These are phyloP conservation scores for Colletotrichum spinosum DNA, from an alignment of 2,329 filamentous ascomycete genomes.

Conservation along the genomic window DNA sequence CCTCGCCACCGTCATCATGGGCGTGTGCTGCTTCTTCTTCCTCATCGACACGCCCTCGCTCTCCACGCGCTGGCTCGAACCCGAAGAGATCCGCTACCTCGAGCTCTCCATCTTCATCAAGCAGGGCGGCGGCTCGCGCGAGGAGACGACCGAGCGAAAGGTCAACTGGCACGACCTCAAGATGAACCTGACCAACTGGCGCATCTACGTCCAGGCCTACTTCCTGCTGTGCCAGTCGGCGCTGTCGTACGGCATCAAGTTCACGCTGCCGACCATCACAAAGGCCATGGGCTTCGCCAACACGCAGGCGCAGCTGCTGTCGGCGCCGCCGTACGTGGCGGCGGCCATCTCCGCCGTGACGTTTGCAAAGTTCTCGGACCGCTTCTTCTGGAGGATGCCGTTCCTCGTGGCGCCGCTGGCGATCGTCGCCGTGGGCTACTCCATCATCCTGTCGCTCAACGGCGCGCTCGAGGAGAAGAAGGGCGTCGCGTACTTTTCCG, in stretches of 20 bases:
- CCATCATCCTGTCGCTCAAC: slow-evolving; percentile 32
- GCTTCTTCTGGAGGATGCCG: slow-evolving; percentile 71
- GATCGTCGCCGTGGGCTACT: slow-evolving; percentile 34
- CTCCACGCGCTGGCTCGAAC: slow-evolving; percentile 42
- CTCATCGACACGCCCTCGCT: slow-evolving; percentile 41
- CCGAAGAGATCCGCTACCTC: slow-evolving; percentile 43
- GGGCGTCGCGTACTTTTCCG: slow-evolving; percentile 35
- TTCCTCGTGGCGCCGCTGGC: slow-evolving; percentile 35
- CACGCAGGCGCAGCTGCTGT: slow-evolving; percentile 44
- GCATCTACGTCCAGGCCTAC: slow-evolving; percentile 49
- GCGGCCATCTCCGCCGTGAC: slow-evolving; percentile 63
- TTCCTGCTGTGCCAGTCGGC: slow-evolving; percentile 46
- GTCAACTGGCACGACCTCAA: slow-evolving; percentile 44
- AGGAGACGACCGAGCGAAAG: slow-evolving; percentile 39
- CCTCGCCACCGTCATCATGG: slow-evolving; percentile 45
- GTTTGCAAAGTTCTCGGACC: slow-evolving; percentile 75
- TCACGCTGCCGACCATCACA: slow-evolving; percentile 51
- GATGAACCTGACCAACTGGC: slow-evolving; percentile 46
- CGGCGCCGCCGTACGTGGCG: slow-evolving; percentile 42
- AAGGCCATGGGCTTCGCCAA: slow-evolving; percentile 49
- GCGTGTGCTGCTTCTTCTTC: slow-evolving; percentile 39
- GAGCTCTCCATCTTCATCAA: slow-evolving; percentile 47
- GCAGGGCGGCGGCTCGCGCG: slow-evolving; percentile 36
- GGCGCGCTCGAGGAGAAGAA: slow-evolving; percentile 25
- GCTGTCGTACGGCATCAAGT: slow-evolving; percentile 49